A percentile compares a stretch with the other conserved stretches of the same genome.
These are phyloP conservation scores for Schizochytrium sp. DNA, from an alignment of 108 stramenopile species.

Conservation along the genomic window DNA sequence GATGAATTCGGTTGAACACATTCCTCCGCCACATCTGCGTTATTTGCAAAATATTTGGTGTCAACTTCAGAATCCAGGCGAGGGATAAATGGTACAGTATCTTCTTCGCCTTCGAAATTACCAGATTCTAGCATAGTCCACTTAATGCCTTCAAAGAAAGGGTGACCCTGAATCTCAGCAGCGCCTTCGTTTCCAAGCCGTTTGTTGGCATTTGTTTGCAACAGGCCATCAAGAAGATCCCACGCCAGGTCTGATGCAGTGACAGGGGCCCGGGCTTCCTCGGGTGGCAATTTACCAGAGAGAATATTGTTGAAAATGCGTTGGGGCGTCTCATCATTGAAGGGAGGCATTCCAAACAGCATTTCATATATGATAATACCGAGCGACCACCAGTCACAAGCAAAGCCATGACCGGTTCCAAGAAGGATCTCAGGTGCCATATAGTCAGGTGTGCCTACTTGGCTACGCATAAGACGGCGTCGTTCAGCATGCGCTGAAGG, in stretches of 20 bases:
- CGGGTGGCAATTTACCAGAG: slow-evolving; percentile 80
- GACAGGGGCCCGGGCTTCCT: slow-evolving; percentile 82
- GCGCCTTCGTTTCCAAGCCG: slow-evolving; percentile 89
- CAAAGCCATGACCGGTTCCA: slow-evolving; percentile 87
- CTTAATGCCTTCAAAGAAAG: slow-evolving; percentile 87
- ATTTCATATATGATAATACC: slow-evolving; percentile 98
- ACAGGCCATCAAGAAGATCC: slow-evolving; percentile 82
- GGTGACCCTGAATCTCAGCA: slow-evolving; percentile 90
- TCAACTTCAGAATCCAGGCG: background rate
- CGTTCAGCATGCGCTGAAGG: background rate
- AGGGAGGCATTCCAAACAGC: slow-evolving; percentile 97
- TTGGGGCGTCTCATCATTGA: slow-evolving; percentile 94
- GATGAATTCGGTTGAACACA: no score
- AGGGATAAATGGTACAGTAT: slow-evolving; percentile 13
- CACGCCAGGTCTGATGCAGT: slow-evolving; percentile 79
- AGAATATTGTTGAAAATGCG: slow-evolving; percentile 95
- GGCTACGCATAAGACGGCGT: slow-evolving; percentile 25
- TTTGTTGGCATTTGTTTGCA: slow-evolving; percentile 86
- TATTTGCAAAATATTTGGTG: slow-evolving; percentile 10
- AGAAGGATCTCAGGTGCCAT: slow-evolving; percentile 97
- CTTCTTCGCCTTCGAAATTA: slow-evolving; percentile 90
- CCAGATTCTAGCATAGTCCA: slow-evolving; percentile 88
- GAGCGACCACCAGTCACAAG: slow-evolving; percentile 97
- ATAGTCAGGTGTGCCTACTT: slow-evolving; percentile 98
- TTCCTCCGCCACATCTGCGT: background rate